Evolutionary conservation across 768 basidiomycete genomes (phyloP), one percentile per base, ranked within the genome.

Genomic region (Thelephora aurantiotincta): DNA sequence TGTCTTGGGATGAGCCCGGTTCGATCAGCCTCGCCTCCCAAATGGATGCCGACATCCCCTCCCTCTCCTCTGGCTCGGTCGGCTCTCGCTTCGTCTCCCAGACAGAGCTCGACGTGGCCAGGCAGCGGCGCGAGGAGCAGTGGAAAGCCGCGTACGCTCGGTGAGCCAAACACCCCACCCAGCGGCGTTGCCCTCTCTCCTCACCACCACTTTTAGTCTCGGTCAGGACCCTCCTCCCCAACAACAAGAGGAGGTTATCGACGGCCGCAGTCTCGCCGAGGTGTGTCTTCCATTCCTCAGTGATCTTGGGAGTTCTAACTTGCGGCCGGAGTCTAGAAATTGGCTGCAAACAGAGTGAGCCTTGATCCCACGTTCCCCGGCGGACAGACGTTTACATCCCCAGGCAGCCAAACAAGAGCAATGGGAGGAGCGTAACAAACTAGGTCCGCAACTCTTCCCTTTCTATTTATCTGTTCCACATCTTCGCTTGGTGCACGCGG

Each of bases 141-240:
- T 91, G 88, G 88, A 86, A 81, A 57, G 88, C 87, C 12, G 88
- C 88, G 22, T 91, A 90, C 63, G 88, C 87, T 37, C 74, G 84
- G 84, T 79, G 50, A 52, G 35, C n/a, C n/a, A n/a, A 23, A 18
- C 35, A 50, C 26, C 41, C 42, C 37, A 14, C n/a, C 44, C 16
- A 16, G n/a, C 43, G 48, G 16, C 50, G 51, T n/a, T n/a, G n/a
- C n/a, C n/a, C 48, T 43, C n/a, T 46, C 19, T 12, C 35, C 35
- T 20, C 38, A 36, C 44, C 42, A 49, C 35, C 12, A 38, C 45
- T 35, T 49, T 45, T 48, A 86, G 86, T 51, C 70, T 90, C 9
- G 88, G 88, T 44, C 89, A 90, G 61, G 86, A 84, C 48, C 88
- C 88, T 7, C 88, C 85, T 2, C 76, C 79, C 5, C 76, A 74